A percentile compares a stretch with the other conserved stretches of the same genome.
Evolutionary conservation across 2,329 filamentous ascomycete species (phyloP).

Genomic region (Didymellaceae sp.): DNA sequence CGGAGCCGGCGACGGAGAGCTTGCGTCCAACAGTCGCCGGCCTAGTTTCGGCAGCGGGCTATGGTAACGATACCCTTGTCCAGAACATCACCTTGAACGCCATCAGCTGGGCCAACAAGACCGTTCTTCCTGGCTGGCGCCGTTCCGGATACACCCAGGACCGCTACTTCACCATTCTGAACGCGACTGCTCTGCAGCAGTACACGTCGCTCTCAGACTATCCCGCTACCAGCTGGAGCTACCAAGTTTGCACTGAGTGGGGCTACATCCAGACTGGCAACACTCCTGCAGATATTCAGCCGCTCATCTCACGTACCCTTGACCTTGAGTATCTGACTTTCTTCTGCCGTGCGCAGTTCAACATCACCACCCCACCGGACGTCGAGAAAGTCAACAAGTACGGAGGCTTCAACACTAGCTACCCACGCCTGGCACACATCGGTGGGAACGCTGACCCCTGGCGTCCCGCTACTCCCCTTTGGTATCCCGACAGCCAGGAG

Average conservation of each 20-base stretch:
- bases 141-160: constrained; percentile 52
- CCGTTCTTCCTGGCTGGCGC: constrained; percentile 50
- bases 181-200: constrained; percentile 44
- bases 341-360: constrained; percentile 72
- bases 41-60: constrained; percentile 58
- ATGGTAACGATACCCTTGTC: constrained; percentile 51
- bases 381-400: constrained; percentile 75
- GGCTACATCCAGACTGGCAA: constrained; percentile 79
- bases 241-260: constrained; percentile 66
- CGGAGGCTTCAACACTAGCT: constrained; percentile 74
- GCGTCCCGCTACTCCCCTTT: constrained; percentile 75
- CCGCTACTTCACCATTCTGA: constrained; percentile 59
- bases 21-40: constrained; percentile 51
- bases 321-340: constrained; percentile 67
- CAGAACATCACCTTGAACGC: constrained; percentile 63
- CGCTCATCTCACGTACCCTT: constrained; percentile 74
- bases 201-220: constrained; percentile 29
- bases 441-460: constrained; percentile 83
- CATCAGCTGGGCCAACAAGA: constrained; percentile 61
- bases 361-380: constrained; percentile 69
- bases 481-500: constrained; percentile 63
- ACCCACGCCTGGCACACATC: constrained; percentile 76
- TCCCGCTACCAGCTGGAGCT: constrained; percentile 58
- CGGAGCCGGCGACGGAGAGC: constrained; percentile 42
- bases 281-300: constrained; percentile 67